Percentiles rank a stretch among this genome's conserved stretches.
phyloP scores from a whole-genome alignment of 176 grass and related monocot genomes.

The Zoysia pacifica region DNA sequence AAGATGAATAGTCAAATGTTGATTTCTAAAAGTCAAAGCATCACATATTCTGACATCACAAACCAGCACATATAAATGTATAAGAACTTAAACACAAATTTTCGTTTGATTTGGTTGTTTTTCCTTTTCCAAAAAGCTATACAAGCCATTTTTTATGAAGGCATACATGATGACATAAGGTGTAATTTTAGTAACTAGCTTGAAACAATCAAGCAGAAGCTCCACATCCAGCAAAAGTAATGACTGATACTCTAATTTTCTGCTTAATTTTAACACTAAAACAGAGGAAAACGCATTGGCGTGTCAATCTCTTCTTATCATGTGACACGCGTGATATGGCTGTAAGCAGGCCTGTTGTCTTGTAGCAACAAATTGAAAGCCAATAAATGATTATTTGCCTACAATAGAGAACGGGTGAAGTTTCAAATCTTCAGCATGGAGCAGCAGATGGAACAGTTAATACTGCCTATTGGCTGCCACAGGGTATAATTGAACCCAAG shows the following conservation, averaged over 20 bases:
- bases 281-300: not conserved
- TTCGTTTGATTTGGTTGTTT: not conserved
- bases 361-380: constrained; percentile 5
- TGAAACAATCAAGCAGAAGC: not conserved
- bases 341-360: not conserved
- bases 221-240: not conserved
- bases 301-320: not conserved
- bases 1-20: too few relatives aligned
- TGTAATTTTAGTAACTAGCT: not conserved
- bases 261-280: not conserved
- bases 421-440: constrained; percentile 41
- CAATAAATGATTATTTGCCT: not conserved
- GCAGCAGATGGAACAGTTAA: constrained; percentile 21
- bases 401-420: constrained; percentile 12
- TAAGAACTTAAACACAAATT: not conserved
- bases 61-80: not conserved
- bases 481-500: constrained; percentile 89
- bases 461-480: constrained; percentile 25
- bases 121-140: not conserved
- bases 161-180: not conserved
- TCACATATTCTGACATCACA: too few relatives aligned
- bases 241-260: not conserved
- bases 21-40: too few relatives aligned
- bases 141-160: not conserved
- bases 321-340: not conserved